Evolutionary conservation across 768 basidiomycete genomes (phyloP).

Genomic region (Agrocybe praecox): DNA sequence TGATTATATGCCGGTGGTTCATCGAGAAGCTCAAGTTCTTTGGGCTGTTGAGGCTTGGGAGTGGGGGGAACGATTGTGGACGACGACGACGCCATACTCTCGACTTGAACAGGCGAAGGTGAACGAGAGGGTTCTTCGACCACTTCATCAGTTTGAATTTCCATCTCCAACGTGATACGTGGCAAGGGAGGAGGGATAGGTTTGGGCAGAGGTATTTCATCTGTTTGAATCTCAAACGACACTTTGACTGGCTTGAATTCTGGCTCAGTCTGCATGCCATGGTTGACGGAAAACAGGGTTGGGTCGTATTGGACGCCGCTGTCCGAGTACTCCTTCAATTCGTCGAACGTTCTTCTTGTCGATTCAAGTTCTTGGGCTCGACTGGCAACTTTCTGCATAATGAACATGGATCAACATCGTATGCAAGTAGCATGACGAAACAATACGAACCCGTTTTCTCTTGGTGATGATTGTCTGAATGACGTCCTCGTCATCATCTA

Average conservation of each 20-base stretch:
- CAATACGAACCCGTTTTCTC: slow-evolving; percentile 62
- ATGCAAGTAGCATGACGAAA: slow-evolving; percentile 7
- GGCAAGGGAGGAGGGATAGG: slow-evolving; percentile 31
- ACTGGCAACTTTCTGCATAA: slow-evolving; percentile 64
- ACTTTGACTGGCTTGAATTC: slow-evolving; percentile 48
- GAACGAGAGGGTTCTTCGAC: slow-evolving; percentile 44
- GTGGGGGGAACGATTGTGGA: slow-evolving; percentile 75
- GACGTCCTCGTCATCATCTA: slow-evolving; percentile 72
- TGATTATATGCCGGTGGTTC: slow-evolving; percentile 78
- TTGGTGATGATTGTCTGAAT: slow-evolving; percentile 90
- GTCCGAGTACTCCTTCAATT: slow-evolving; percentile 77
- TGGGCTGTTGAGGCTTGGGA: slow-evolving; percentile 51
- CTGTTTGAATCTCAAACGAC: slow-evolving; percentile 62
- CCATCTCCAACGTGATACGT: slow-evolving; percentile 50
- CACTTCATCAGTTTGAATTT: slow-evolving; percentile 63
- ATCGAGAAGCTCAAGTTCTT: slow-evolving; percentile 43
- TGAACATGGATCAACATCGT: slow-evolving; percentile 7
- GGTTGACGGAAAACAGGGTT: slow-evolving; percentile 47
- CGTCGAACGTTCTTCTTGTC: slow-evolving; percentile 50
- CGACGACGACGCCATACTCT: slow-evolving; percentile 71
- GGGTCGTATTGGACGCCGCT: slow-evolving; percentile 72
- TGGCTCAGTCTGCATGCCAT: slow-evolving; percentile 64
- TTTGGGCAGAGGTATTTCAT: slow-evolving; percentile 34
- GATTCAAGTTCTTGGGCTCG: slow-evolving; percentile 55
- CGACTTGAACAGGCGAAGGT: slow-evolving; percentile 51